phyloP scores from a whole-genome alignment of 441 rosid species.

The Adansonia rubrostipa region DNA sequence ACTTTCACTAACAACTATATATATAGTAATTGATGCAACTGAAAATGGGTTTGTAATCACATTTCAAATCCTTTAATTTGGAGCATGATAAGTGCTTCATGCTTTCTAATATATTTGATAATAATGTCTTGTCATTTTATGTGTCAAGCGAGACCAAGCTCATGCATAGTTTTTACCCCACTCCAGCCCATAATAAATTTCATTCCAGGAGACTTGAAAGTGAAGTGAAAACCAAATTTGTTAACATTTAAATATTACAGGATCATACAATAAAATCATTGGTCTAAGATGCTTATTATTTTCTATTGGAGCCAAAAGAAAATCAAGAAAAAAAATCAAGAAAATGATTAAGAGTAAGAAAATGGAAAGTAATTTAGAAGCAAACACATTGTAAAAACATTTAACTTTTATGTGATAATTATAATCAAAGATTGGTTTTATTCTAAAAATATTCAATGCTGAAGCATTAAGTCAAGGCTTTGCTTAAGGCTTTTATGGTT shows the following conservation, averaged over 20 bases:
- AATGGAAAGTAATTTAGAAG: not conserved
- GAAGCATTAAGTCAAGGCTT: not conserved
- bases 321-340: constrained; percentile 3
- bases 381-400: not conserved
- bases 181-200: not conserved
- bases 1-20: no score
- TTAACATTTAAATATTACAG: no score
- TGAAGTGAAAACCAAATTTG: not conserved
- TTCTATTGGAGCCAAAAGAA: not conserved
- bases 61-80: not conserved
- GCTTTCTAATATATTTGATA: not conserved
- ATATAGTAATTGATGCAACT: no score
- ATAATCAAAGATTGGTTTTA: not conserved
- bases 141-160: not conserved
- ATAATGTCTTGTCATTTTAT: constrained; percentile 1
- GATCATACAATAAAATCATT: no score
- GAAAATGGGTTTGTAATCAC: no score
- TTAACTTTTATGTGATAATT: not conserved
- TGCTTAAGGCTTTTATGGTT: not conserved
- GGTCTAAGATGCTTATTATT: not conserved
- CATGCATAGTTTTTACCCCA: not conserved
- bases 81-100: not conserved
- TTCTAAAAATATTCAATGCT: not conserved
- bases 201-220: not conserved
- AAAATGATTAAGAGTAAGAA: not conserved